Base-by-base conservation (phyloP, 202 grass and related monocot species). In the Digitaria exilis region DNA sequence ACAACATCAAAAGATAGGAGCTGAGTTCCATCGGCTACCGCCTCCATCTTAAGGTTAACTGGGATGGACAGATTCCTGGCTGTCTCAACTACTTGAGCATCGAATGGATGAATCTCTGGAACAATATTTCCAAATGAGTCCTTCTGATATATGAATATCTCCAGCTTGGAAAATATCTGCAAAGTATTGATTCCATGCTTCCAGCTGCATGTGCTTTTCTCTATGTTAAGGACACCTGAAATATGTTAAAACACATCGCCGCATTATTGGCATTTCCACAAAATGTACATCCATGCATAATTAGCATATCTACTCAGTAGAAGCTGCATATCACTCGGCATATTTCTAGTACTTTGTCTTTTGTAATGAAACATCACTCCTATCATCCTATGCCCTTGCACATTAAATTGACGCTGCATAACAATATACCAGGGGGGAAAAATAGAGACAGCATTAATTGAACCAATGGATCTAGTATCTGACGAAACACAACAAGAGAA, bases 121-220 rank as follows among this genome's bases (percentile, higher is more conserved):
- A 93, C 90, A 37, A 71, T 41, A 41, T 97, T 97, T 46, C 90
- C 92, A 45, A 86, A 97, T 1, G 55, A 26, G 78, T 97, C 95
- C 78, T 65, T 92, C 81, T 93, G 90, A 65, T 91, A 65, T 85
- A 97, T 80, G 21, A 97, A 88, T 2, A 97, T 54, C 84, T 95
- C 95, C 52, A 91, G 77, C 74, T 77, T 94, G 18, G 92, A 94
- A 58, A 89, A 90, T 48, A 95, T 81, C 65, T 92, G 84, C 45
- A 97, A 55, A 21, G 46, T 41, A 48, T 85, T 97, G 26, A 73
- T 84, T 29, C 84, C 86, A 77, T 88, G 69, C 69, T 88, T 93
- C 95, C 92, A 97, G 51, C 57, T 71, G 28, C 78, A 77, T 41
- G 79, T 69, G 67, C 84, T 93, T 51, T 86, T 91, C 3, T 61